Percentiles rank a stretch among this genome's conserved stretches.
These are phyloP conservation scores for Geranomyces michiganensis DNA, from an alignment of 192 early-diverging fungal genomes.

Conservation along the genomic window DNA sequence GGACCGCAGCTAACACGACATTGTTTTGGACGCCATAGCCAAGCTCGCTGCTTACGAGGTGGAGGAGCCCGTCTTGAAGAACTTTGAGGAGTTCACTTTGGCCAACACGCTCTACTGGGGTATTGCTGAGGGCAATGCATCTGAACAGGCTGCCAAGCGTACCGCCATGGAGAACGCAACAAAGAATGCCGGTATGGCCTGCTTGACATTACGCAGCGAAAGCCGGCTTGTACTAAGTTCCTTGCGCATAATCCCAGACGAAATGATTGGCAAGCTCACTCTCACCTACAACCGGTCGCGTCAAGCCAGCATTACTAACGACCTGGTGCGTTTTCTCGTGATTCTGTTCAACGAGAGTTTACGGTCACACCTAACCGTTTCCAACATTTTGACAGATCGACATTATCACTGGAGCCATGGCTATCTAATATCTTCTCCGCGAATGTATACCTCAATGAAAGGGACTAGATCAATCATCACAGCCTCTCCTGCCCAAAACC, in stretches of 20 bases:
- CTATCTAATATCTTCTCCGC: conserved; percentile 48
- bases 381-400: conserved; percentile 58
- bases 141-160: conserved; percentile 95
- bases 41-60: conserved; percentile 91
- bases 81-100: conserved; percentile 91
- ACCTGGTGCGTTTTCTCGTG: conserved; percentile 65
- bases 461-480: too few species aligned
- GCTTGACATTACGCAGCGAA: conserved; percentile 1
- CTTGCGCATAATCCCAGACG: conserved; percentile 37
- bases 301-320: conserved; percentile 98
- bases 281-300: conserved; percentile 96
- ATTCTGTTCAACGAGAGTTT: neutral
- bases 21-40: conserved; percentile 40
- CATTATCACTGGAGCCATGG: conserved; percentile 96
- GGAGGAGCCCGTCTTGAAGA: conserved; percentile 83
- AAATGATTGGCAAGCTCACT: conserved; percentile 96
- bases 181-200: conserved; percentile 84
- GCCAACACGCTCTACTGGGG: conserved; percentile 95
- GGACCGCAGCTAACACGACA: neutral
- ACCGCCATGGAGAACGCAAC: conserved; percentile 99
- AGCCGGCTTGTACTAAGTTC: neutral
- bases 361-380: neutral
- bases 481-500: too few species aligned
- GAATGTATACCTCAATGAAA: conserved; percentile 3
- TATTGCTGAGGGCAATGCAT: conserved; percentile 93